These are phyloP conservation scores for Trichoderma sp. DNA, from an alignment of 2,329 filamentous ascomycete species.

Conservation along the genomic window DNA sequence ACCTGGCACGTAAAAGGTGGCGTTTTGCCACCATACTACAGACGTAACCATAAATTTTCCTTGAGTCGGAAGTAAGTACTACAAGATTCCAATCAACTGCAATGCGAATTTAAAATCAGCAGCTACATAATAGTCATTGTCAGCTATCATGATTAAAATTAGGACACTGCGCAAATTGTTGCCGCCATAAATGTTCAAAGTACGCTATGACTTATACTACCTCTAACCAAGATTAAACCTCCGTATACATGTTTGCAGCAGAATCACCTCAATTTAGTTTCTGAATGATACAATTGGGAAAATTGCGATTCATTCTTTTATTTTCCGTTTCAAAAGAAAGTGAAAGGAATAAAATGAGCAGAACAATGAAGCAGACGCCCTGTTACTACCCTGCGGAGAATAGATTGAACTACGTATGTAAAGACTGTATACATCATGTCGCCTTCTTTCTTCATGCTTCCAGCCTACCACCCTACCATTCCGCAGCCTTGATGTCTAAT, in stretches of 20 bases:
- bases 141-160: background rate
- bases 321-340: no score
- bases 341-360: no score
- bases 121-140: background rate
- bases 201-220: background rate
- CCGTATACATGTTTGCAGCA: no score
- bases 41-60: background rate
- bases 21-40: background rate
- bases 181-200: background rate
- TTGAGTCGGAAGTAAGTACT: no score
- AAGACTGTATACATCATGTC: background rate
- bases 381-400: background rate
- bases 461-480: background rate
- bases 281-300: no score
- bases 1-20: background rate
- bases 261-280: no score
- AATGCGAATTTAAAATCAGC: no score
- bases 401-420: background rate
- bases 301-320: no score
- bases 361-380: no score
- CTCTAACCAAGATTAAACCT: background rate
- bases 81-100: background rate
- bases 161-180: background rate
- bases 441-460: background rate
- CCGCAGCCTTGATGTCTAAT: slow-evolving; percentile 31